These are phyloP conservation scores for Tylopilus vinaceipallidus DNA, from an alignment of 768 basidiomycete genomes.

Conservation along the genomic window DNA sequence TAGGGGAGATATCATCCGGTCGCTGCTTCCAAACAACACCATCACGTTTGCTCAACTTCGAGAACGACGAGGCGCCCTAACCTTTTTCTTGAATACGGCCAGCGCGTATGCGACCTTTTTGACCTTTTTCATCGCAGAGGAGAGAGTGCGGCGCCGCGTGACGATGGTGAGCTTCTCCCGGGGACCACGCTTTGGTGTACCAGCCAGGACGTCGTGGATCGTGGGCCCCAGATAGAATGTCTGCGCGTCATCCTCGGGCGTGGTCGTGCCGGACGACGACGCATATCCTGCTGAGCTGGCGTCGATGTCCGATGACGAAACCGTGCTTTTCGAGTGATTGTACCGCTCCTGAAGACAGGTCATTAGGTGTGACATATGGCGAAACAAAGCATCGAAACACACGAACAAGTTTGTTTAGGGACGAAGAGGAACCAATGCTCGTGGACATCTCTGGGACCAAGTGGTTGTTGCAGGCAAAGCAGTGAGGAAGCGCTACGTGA, in stretches of 20 bases:
- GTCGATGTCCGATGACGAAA: slow-evolving; percentile 25
- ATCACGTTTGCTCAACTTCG: background rate
- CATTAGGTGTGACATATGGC: background rate
- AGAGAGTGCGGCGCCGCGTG: slow-evolving; percentile 14
- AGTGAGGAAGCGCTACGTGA: background rate
- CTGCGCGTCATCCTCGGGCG: slow-evolving; percentile 29
- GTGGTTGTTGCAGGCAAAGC: background rate
- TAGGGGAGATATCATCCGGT: slow-evolving; percentile 24
- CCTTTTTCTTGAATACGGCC: slow-evolving; percentile 27
- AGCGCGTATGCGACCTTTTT: slow-evolving; percentile 20
- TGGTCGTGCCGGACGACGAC: slow-evolving; percentile 32
- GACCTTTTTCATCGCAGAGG: slow-evolving; percentile 23
- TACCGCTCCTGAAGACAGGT: background rate
- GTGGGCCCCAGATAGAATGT: slow-evolving; percentile 21
- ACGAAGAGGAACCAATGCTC: slow-evolving; percentile 9
- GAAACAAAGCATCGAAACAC: background rate
- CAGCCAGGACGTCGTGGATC: slow-evolving; percentile 3
- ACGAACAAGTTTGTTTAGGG: slow-evolving; percentile 12
- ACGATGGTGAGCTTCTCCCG: slow-evolving; percentile 7
- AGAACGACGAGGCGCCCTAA: background rate
- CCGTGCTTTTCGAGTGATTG: slow-evolving; percentile 6
- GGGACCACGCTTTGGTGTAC: background rate
- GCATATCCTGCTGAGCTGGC: slow-evolving; percentile 17
- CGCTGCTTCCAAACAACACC: slow-evolving; percentile 5
- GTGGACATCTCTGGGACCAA: slow-evolving; percentile 7